Evolutionary conservation across 2,329 filamentous ascomycete genomes (phyloP).

Genomic region (Parafenestella ontariensis): DNA sequence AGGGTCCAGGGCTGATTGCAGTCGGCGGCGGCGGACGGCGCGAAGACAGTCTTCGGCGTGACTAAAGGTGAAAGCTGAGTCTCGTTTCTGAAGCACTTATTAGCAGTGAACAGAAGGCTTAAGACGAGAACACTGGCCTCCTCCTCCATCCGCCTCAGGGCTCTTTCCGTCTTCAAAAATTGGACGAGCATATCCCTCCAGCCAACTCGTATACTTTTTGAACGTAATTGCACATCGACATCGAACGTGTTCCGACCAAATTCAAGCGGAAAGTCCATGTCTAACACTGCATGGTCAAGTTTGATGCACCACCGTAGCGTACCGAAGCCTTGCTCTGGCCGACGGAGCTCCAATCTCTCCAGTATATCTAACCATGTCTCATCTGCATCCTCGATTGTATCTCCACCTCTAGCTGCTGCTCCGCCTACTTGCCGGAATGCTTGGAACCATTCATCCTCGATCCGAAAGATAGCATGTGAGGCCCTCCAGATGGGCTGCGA

Average conservation of each 20-base stretch:
- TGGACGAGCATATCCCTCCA: constrained; percentile 35
- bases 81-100: constrained; percentile 12
- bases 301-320: constrained; percentile 35
- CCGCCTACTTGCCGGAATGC: constrained; percentile 2
- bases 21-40: constrained; percentile 30
- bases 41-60: constrained; percentile 39
- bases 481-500: constrained; percentile 21
- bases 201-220: constrained; percentile 11
- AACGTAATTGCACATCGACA: constrained; percentile 13
- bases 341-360: constrained; percentile 10
- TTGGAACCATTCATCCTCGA: constrained; percentile 29
- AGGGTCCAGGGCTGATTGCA: constrained; percentile 23
- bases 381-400: constrained; percentile 3
- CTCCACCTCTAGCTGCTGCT: background rate
- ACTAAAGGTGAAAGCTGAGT: constrained; percentile 26
- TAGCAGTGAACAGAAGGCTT: background rate
- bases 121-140: constrained; percentile 11
- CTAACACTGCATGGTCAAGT: constrained; percentile 34
- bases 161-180: constrained; percentile 33
- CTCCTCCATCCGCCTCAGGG: constrained; percentile 27
- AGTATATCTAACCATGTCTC: constrained; percentile 3
- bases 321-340: constrained; percentile 20
- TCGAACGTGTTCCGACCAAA: constrained; percentile 6
- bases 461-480: constrained; percentile 29
- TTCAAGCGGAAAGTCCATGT: constrained; percentile 28